Base-by-base conservation (phyloP, 306 rosid genomes). In the Corylus americana region DNA sequence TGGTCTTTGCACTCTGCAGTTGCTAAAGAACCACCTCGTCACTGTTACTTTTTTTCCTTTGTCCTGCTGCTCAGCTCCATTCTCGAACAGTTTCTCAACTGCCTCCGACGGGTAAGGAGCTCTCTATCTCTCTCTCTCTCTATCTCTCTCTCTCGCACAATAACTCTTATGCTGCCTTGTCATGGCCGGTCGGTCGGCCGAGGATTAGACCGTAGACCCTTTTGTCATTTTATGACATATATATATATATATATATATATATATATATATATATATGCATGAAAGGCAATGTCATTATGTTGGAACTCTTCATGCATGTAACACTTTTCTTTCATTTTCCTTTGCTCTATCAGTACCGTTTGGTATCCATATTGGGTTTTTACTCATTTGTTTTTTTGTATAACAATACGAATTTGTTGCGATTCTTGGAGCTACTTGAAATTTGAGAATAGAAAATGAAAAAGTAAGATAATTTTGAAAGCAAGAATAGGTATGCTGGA, bases 51-150 rank as follows among this genome's bases (percentile, higher is more conserved):
- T 35, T 35, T 22, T 14, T 4, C 2, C n/a, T 18, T 64, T 17
- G 22, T 13, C 47, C 48, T 2, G 48, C 47, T 16, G 10, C 47
- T 14, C 11, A 1, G 18, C 22, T 7, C 48, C 45, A 16, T 66
- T 66, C 9, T 35, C 49, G 18, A 7, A 6, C 48, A 18, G 12
- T 66, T 39, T 49, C 25, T 66, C 27, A 27, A 42, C 50, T 10
- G 71, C 72, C 50, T 39, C 51, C 51, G 29, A 42, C 72, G 72
- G 72, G 72, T 67, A 42, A 42, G 27, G 3, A 68, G 10, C 48
- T 66, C 27, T 37, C 9, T 63, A 8, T 61, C 37, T 59, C 48
- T 29, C 48, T 6, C 70, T 63, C 47, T 29, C 25, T 18, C 20
- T 54, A 9, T 54, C 9, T 29, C 31, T 31, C 35, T 31, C 12